Evolutionary conservation across 805 yeast genomes (phyloP).

Genomic region (Candida ulmi): DNA sequence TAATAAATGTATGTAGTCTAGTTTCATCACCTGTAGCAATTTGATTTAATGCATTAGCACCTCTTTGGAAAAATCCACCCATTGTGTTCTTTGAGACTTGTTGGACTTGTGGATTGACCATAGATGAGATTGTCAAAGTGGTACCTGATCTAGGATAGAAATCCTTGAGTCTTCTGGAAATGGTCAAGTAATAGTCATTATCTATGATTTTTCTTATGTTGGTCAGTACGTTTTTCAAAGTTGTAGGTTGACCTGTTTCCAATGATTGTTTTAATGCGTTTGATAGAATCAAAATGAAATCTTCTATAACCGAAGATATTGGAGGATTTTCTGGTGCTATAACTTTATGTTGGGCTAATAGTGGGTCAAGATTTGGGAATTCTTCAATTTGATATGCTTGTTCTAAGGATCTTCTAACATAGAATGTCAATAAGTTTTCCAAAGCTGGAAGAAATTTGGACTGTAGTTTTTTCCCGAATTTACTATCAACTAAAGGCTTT

Average conservation of each 20-base stretch:
- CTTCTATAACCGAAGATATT: conserved; percentile 82
- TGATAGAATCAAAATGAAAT: conserved; percentile 67
- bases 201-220: conserved; percentile 57
- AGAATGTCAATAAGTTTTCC: conserved; percentile 58
- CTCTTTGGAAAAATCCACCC: conserved; percentile 33
- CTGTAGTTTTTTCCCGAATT: conserved; percentile 51
- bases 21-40: conserved; percentile 37
- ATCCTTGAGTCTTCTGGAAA: conserved; percentile 41
- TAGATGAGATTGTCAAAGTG: conserved; percentile 16
- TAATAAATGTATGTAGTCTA: conserved; percentile 52
- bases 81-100: conserved; percentile 11
- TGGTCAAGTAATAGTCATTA: conserved; percentile 54
- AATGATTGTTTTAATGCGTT: conserved; percentile 59
- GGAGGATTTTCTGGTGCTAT: conserved; percentile 54
- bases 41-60: conserved; percentile 38
- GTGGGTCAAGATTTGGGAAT: conserved; percentile 49
- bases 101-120: conserved; percentile 9
- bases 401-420: conserved; percentile 72
- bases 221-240: conserved; percentile 49
- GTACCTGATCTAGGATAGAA: conserved; percentile 35
- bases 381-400: conserved; percentile 79
- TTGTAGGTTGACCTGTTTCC: conserved; percentile 60
- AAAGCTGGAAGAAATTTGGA: conserved; percentile 53
- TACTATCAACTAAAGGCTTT: conserved; percentile 44
- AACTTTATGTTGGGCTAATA: conserved; percentile 19